Conservation (phyloP, 2,329 filamentous ascomycete species). For the Mycosphaerelloides madeirae region DNA sequence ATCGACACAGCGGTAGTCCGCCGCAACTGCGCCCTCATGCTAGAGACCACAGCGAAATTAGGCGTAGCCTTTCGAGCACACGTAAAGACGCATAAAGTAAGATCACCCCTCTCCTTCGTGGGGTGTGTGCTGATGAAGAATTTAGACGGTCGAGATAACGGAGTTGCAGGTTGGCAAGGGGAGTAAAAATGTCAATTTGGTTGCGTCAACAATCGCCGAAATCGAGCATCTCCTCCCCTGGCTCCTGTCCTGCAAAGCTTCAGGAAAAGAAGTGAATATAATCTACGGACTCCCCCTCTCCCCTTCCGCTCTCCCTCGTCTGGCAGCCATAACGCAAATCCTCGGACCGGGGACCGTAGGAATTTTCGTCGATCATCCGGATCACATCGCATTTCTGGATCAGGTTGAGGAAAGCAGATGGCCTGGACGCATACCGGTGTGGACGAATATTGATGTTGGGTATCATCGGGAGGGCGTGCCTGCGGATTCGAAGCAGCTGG, state of each 20-base stretch:
- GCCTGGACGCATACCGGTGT: constrained; percentile 50
- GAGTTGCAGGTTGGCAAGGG: constrained; percentile 63
- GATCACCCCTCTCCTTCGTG: background rate
- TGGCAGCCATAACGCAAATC: constrained; percentile 52
- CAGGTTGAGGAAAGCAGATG: constrained; percentile 42
- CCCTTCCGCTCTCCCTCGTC: constrained; percentile 55
- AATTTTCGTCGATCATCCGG: constrained; percentile 65
- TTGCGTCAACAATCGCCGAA: constrained; percentile 71
- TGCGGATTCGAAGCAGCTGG: constrained; percentile 46
- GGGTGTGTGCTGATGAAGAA: background rate
- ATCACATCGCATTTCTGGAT: constrained; percentile 53
- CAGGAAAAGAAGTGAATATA: constrained; percentile 57
- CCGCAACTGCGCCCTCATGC: constrained; percentile 67
- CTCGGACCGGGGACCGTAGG: constrained; percentile 56
- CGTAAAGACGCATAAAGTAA: constrained; percentile 78
- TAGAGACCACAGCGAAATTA: constrained; percentile 56
- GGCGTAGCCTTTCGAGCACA: constrained; percentile 68
- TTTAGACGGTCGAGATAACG: constrained; percentile 61
- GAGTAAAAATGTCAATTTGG: constrained; percentile 52
- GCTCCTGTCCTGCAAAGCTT: constrained; percentile 53
- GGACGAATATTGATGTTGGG: constrained; percentile 72
- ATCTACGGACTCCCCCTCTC: constrained; percentile 69
- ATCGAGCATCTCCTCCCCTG: constrained; percentile 62
- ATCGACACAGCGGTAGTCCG: constrained; percentile 63
- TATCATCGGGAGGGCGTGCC: constrained; percentile 65